Conservation (phyloP, 768 basidiomycete genomes). For the Hericium erinaceus region DNA sequence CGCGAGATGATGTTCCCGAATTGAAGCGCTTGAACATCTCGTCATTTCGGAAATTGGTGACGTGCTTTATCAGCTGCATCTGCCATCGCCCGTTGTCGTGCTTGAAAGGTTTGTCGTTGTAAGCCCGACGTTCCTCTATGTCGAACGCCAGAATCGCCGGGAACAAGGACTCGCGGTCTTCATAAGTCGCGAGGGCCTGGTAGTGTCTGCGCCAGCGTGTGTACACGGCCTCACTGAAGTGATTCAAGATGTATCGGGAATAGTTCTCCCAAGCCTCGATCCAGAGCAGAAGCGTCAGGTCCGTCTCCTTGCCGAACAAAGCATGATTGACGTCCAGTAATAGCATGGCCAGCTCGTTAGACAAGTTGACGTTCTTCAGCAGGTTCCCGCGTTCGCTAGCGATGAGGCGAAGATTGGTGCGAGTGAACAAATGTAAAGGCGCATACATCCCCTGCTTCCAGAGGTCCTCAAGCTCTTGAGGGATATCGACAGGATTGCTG, state of each 20-base stretch:
- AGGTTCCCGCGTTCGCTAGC: not conserved
- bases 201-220: not conserved
- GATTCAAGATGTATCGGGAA: not conserved
- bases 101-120: no score
- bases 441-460: not conserved
- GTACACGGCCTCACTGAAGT: not conserved
- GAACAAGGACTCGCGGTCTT: not conserved
- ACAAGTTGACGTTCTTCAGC: not conserved
- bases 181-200: not conserved
- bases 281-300: not conserved
- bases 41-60: not conserved
- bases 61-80: not conserved
- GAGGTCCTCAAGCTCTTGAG: not conserved
- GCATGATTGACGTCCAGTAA: not conserved
- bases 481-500: not conserved
- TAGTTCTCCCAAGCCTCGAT: not conserved
- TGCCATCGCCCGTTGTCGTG: not conserved
- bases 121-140: not conserved
- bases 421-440: not conserved
- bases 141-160: not conserved
- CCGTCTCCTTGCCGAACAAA: not conserved
- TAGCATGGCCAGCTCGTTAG: no score
- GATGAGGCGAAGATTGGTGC: not conserved
- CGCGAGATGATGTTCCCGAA: not conserved
- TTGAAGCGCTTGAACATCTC: not conserved